Conservation (phyloP, 2,329 filamentous ascomycete genomes). For the Monosporascus sp. region DNA sequence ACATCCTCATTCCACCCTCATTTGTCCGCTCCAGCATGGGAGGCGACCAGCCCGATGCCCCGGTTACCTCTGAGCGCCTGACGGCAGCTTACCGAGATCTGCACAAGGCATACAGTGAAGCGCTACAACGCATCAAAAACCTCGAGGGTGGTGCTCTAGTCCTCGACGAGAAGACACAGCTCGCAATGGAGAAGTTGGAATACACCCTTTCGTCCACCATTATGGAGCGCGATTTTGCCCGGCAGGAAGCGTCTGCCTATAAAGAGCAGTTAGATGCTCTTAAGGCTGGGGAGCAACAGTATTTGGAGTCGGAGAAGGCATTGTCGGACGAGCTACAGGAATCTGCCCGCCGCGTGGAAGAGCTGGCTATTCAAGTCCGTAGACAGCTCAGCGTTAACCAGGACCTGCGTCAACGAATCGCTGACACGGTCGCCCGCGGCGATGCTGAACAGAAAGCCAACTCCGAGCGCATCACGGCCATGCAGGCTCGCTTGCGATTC, state of each 20-base stretch:
- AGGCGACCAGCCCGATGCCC: constrained; percentile 36
- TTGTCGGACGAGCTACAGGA: constrained; percentile 66
- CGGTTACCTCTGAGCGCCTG: constrained; percentile 65
- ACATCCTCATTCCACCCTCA: constrained; percentile 67
- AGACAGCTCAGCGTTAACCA: constrained; percentile 76
- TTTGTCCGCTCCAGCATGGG: constrained; percentile 40
- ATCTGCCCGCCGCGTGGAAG: constrained; percentile 72
- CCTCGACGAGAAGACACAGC: constrained; percentile 53
- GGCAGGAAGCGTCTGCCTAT: constrained; percentile 58
- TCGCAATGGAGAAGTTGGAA: constrained; percentile 62
- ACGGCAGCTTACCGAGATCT: constrained; percentile 71
- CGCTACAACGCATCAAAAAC: constrained; percentile 60
- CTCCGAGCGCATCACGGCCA: constrained; percentile 72
- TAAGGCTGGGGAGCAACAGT: constrained; percentile 49
- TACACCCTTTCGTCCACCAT: constrained; percentile 63
- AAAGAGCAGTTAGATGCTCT: constrained; percentile 56
- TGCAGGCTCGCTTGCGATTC: constrained; percentile 73
- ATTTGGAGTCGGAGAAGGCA: constrained; percentile 55
- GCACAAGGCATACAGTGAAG: constrained; percentile 63
- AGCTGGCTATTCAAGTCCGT: constrained; percentile 72
- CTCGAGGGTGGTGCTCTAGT: constrained; percentile 48
- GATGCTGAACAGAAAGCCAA: constrained; percentile 79
- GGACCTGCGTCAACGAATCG: constrained; percentile 68
- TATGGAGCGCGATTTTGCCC: constrained; percentile 67
- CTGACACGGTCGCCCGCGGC: constrained; percentile 74